These are phyloP conservation scores for Lasiodiplodia gonubiensis DNA, from an alignment of 2,329 filamentous ascomycete species.

Conservation along the genomic window DNA sequence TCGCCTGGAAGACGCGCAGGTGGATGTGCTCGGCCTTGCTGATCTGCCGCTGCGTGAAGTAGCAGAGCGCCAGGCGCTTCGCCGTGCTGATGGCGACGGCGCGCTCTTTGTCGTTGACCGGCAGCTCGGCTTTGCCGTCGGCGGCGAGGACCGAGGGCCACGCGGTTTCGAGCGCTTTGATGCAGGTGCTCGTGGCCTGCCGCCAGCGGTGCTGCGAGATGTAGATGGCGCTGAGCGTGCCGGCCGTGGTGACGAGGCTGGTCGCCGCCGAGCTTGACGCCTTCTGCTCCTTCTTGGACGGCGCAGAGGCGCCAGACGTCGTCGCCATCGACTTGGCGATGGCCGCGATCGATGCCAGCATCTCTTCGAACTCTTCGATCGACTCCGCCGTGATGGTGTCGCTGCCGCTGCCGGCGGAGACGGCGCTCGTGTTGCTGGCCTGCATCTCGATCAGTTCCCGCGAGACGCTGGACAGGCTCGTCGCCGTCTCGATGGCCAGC, in stretches of 20 bases:
- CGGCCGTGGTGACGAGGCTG: slow-evolving; percentile 38
- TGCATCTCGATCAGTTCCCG: background rate
- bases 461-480: slow-evolving; percentile 30
- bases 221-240: slow-evolving; percentile 35
- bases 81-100: slow-evolving; percentile 33
- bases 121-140: background rate
- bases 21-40: slow-evolving; percentile 38
- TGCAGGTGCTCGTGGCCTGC: slow-evolving; percentile 35
- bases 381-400: background rate
- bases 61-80: slow-evolving; percentile 37
- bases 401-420: background rate
- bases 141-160: slow-evolving; percentile 53
- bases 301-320: background rate
- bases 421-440: background rate
- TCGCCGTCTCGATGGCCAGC: slow-evolving; percentile 35
- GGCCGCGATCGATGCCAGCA: slow-evolving; percentile 34
- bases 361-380: slow-evolving; percentile 30
- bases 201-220: slow-evolving; percentile 35
- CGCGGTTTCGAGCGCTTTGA: slow-evolving; percentile 34
- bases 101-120: slow-evolving; percentile 54
- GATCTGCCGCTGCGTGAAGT: slow-evolving; percentile 37
- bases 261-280: slow-evolving; percentile 33
- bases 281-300: slow-evolving; percentile 32
- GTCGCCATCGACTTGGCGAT: slow-evolving; percentile 29
- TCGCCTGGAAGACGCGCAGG: slow-evolving; percentile 36